These are phyloP conservation scores for Hirsutella minnesotensis DNA, from an alignment of 2,329 filamentous ascomycete species.

Conservation along the genomic window DNA sequence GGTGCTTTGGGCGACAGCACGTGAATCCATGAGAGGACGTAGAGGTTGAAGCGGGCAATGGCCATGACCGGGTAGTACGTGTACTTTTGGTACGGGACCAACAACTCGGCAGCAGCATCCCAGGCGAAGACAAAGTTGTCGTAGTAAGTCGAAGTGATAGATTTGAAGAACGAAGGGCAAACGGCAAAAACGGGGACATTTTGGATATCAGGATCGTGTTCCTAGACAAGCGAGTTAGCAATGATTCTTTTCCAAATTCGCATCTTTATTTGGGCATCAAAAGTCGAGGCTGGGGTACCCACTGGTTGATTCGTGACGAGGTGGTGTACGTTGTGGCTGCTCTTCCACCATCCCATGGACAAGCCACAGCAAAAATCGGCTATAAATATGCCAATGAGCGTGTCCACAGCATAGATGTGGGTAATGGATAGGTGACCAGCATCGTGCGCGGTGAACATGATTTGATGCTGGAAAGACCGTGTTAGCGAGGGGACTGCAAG, in stretches of 20 bases:
- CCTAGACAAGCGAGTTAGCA: slow-evolving; percentile 44
- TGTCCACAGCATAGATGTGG: slow-evolving; percentile 74
- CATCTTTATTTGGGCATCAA: too few species aligned
- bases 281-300: neutral
- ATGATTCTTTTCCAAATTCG: neutral
- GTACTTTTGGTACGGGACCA: slow-evolving; percentile 68
- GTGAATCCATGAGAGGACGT: slow-evolving; percentile 71
- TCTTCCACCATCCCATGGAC: slow-evolving; percentile 94
- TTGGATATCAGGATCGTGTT: slow-evolving; percentile 92
- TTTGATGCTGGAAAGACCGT: slow-evolving; percentile 54
- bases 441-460: slow-evolving; percentile 90
- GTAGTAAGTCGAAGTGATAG: slow-evolving; percentile 60
- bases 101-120: slow-evolving; percentile 57
- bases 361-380: slow-evolving; percentile 83
- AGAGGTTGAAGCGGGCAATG: slow-evolving; percentile 80
- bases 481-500: neutral
- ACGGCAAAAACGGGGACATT: slow-evolving; percentile 84
- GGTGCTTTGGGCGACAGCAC: slow-evolving; percentile 31
- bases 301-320: slow-evolving; percentile 70
- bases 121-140: slow-evolving; percentile 61
- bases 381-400: slow-evolving; percentile 77
- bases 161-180: neutral
- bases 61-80: slow-evolving; percentile 73
- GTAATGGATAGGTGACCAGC: slow-evolving; percentile 96
- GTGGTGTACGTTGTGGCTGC: slow-evolving; percentile 91